Base-by-base conservation (phyloP, 2,329 filamentous ascomycete species). In the Aureobasidium subglaciale region DNA sequence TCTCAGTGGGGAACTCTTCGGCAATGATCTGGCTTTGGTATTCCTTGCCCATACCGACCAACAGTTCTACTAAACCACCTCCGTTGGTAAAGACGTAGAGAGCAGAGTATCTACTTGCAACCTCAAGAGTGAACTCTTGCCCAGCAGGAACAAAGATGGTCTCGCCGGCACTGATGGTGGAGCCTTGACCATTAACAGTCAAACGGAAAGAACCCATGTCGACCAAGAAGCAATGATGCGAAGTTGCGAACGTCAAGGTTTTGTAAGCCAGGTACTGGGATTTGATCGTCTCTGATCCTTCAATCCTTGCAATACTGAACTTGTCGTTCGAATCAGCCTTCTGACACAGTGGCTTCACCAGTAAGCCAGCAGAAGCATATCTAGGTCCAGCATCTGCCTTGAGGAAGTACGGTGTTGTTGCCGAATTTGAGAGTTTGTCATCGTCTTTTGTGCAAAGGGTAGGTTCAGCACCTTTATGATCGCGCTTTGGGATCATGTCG, bases 251-350 rank as follows among this genome's bases (percentile, higher is more conserved):
- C 1, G 20, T 55, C 5, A 55, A 5, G 2, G 50, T 55, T 20
- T 35, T 34, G 24, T 29, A 43, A 0, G 67, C 70, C 27, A 80
- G 56, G 56, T 40, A 40, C 34, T 54, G 22, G 45, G 37, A 9
- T 42, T 57, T 1, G 69, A 75, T 0, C 68, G 70, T 60, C 3
- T 35, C 54, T 1, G 25, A 24, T 7, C 54, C 54, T 5, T 82
- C 78, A 29, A 83, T 73, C 53, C 75, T 77, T 1, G 75, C 77
- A 56, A 83, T 80, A 9, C 76, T 71, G 55, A 81, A 82, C 43
- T 72, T 75, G 0, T 74, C 76, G 24, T 66, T 65, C 25, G 72
- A 75, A 61, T 82, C 75, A 20, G 65, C 63, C 2, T 75, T 75
- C 4, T 72, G 75, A 48, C 77, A 73, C 27, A 82, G 73, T 0